These are phyloP conservation scores for Gossypium bickii DNA, from an alignment of 345 rosid genomes.

Conservation along the genomic window DNA sequence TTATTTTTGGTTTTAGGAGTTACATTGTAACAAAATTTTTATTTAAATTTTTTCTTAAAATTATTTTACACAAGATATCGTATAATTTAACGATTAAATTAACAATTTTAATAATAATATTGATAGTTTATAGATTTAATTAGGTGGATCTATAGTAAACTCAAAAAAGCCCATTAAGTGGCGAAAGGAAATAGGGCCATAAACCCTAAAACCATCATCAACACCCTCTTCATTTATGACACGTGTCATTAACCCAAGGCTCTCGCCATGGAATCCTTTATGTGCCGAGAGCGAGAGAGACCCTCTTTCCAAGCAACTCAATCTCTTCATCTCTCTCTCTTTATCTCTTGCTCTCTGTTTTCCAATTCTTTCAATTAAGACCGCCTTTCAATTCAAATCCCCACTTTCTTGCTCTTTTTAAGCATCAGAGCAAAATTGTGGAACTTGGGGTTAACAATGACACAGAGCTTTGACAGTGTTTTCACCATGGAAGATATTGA, in stretches of 20 bases:
- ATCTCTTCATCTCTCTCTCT: background rate
- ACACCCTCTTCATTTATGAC: background rate
- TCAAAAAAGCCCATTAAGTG: background rate
- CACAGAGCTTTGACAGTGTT: background rate
- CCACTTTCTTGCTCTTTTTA: too few relatives aligned
- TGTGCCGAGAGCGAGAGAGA: background rate
- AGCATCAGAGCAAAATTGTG: too few relatives aligned
- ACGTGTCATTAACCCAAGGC: background rate
- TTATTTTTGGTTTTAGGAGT: too few relatives aligned
- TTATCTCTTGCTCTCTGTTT: background rate
- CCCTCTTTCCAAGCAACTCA: background rate
- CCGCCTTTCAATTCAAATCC: too few relatives aligned
- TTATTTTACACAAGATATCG: fast-evolving
- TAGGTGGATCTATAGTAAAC: too few relatives aligned
- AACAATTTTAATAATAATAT: too few relatives aligned
- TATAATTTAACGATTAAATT: too few relatives aligned
- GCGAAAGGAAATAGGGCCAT: background rate
- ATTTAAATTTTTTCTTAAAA: too few relatives aligned
- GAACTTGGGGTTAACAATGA: background rate
- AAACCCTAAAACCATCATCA: background rate
- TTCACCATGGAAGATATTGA: conserved; percentile 7
- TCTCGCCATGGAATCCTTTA: background rate
- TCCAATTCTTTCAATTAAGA: background rate
- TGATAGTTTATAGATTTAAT: too few relatives aligned
- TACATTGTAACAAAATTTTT: too few relatives aligned